Evolutionary conservation across 2,329 filamentous ascomycete species (phyloP), one percentile per base, ranked within the genome.

Genomic region (Talaromyces amestolkiae): DNA sequence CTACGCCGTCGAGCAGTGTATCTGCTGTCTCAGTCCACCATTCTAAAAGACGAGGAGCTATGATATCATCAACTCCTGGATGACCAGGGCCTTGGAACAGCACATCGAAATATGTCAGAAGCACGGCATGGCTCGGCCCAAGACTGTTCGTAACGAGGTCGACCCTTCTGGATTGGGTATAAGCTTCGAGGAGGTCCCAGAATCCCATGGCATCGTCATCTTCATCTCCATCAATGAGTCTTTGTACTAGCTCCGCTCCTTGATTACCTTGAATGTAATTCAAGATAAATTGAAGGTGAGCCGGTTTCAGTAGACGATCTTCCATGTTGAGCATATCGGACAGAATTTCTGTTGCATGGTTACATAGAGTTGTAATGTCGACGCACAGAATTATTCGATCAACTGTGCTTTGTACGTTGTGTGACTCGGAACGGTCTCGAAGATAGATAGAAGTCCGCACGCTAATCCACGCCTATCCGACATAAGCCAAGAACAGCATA

Each of bases 21-120:
- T 80, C 78, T 10, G 78, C 79, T 45, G 73, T 75, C 58, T 78
- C 76, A 24, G 77, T 77, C 77, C 75, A 81, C 69, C 74, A 81
- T 66, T 80, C 79, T n/a, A 80, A 66, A 10, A 76, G 72, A 41
- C 76, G 67, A 3, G 76, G 73, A 33, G 75, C 74, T 33, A 75
- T 77, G 33, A 71, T 67, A 61, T 80, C 78, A 17, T 80, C 78
- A 33, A 80, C 77, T 24, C 74, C 75, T 3, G 77, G 75, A 68
- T 76, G 77, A 0, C 78, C 79, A 19, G 79, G 77, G 0, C 74
- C 74, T 61, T 77, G 76, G 61, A 80, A 77, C 15, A 80, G 68
- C 10, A 72, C 72, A 58, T 80, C 78, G 15, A 80, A 64, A 22
- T 80, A 69, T 35, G 72, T 65, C 7, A 80, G 70, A 17, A 80